Evolutionary conservation across 768 basidiomycete genomes (phyloP).

Genomic region (Naganishia antarctica): DNA sequence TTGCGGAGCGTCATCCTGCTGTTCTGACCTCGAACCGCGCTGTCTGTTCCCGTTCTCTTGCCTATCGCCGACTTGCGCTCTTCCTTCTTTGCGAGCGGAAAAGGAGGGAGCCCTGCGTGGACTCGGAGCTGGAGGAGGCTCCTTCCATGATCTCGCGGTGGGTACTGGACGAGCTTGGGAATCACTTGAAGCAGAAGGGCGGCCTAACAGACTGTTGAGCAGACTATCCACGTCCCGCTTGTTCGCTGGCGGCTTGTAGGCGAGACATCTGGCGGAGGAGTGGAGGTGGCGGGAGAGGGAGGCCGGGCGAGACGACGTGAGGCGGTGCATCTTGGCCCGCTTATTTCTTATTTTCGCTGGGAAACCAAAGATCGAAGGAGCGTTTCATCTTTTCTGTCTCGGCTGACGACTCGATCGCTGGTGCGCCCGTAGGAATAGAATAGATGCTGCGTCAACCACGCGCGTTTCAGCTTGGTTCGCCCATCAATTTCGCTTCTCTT

Average conservation of each 20-base stretch:
- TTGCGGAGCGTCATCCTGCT: slow-evolving; percentile 4
- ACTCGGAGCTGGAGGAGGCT: not conserved
- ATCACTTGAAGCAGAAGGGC: not conserved
- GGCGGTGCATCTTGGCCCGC: slow-evolving; percentile 4
- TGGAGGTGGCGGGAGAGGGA: not conserved
- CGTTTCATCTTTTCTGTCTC: not conserved
- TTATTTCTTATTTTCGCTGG: too few relatives aligned
- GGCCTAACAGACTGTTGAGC: slow-evolving; percentile 11
- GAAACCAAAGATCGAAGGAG: too few relatives aligned
- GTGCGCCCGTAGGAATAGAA: not conserved
- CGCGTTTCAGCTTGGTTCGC: too few relatives aligned
- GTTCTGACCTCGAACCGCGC: not conserved
- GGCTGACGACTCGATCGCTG: not conserved
- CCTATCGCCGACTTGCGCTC: not conserved
- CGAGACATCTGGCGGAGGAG: not conserved
- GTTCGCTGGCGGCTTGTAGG: not conserved
- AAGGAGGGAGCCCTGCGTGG: not conserved
- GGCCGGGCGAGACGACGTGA: not conserved
- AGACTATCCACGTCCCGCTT: not conserved
- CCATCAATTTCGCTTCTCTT: too few relatives aligned
- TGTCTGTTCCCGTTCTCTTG: slow-evolving; percentile 3
- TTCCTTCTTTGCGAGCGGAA: not conserved
- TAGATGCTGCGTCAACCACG: not conserved
- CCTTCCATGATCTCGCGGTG: not conserved
- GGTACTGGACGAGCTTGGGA: not conserved